A percentile compares a stretch with the other conserved stretches of the same genome.
Evolutionary conservation across 805 yeast species (phyloP).

Genomic region (Wilhelminamyces savonicus): DNA sequence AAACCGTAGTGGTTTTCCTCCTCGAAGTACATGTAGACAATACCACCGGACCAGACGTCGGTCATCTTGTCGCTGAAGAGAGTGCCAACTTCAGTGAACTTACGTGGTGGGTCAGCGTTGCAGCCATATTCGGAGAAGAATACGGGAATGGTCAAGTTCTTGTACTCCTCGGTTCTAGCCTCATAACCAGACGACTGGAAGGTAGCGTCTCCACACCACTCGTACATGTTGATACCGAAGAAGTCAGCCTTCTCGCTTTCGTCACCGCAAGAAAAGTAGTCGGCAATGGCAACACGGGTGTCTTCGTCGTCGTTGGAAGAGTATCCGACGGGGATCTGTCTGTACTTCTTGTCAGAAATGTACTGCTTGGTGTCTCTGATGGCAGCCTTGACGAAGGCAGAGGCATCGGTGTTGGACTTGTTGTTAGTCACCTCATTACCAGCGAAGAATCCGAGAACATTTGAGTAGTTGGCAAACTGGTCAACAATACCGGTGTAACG

Average conservation of each 20-base stretch:
- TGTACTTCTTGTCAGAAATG: slow-evolving; percentile 58
- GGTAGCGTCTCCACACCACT: slow-evolving; percentile 72
- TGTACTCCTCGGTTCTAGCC: slow-evolving; percentile 65
- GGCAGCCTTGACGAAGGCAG: slow-evolving; percentile 95
- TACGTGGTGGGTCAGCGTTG: slow-evolving; percentile 66
- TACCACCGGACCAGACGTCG: slow-evolving; percentile 91
- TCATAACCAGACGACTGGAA: slow-evolving; percentile 61
- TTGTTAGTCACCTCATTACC: slow-evolving; percentile 96
- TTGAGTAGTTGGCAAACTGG: slow-evolving; percentile 66
- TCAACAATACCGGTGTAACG: slow-evolving; percentile 84
- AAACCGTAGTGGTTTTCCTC: slow-evolving; percentile 81
- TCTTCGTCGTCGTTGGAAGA: slow-evolving; percentile 84
- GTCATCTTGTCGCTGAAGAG: slow-evolving; percentile 69
- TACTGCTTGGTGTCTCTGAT: slow-evolving; percentile 82
- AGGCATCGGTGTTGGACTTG: slow-evolving; percentile 74
- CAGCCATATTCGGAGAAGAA: slow-evolving; percentile 91
- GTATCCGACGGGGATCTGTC: slow-evolving; percentile 88
- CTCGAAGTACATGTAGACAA: slow-evolving; percentile 85
- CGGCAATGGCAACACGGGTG: slow-evolving; percentile 73
- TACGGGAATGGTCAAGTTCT: slow-evolving; percentile 68
- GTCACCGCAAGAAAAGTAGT: slow-evolving; percentile 81
- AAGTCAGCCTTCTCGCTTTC: slow-evolving; percentile 61
- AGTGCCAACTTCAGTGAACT: slow-evolving; percentile 68
- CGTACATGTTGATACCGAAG: slow-evolving; percentile 83
- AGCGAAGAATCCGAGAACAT: slow-evolving; percentile 90